Evolutionary conservation across 371 early-diverging fungal species (phyloP).

Genomic region (Rhizopus arrhizus): DNA sequence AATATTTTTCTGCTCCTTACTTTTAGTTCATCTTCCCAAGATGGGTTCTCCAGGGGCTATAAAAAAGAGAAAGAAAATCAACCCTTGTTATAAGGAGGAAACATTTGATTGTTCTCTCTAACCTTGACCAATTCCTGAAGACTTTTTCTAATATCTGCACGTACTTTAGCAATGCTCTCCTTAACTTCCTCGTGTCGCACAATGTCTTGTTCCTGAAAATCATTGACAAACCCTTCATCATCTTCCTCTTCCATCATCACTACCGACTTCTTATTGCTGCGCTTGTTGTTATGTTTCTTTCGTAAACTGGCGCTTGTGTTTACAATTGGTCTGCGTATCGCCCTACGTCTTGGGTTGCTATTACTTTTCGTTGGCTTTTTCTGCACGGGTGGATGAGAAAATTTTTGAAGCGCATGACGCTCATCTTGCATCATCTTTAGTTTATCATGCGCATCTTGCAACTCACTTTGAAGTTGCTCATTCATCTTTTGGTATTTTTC

Average conservation of each 20-base stretch:
- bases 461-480: conserved; percentile 50
- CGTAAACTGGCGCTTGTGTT: conserved; percentile 23
- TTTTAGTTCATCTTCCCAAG: conserved; percentile 48
- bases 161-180: conserved; percentile 64
- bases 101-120: not conserved
- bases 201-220: conserved; percentile 30
- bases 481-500: conserved; percentile 56
- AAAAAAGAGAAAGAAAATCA: not conserved
- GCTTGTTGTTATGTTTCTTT: conserved; percentile 6
- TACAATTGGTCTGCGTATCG: conserved; percentile 17
- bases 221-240: conserved; percentile 32
- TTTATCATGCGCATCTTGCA: conserved; percentile 48
- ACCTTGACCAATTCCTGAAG: conserved; percentile 47
- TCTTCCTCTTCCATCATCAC: conserved; percentile 8
- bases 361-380: conserved; percentile 7
- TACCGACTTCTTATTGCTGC: conserved; percentile 1
- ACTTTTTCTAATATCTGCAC: conserved; percentile 62
- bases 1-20: conserved; percentile 16
- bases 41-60: conserved; percentile 44
- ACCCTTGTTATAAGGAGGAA: not conserved
- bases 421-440: conserved; percentile 29
- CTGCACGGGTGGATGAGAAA: conserved; percentile 12
- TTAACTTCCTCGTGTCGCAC: conserved; percentile 49
- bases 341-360: conserved; percentile 22
- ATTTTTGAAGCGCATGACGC: conserved; percentile 18